phyloP scores from a whole-genome alignment of 2,329 filamentous ascomycete genomes.

The Endothia cerciana region DNA sequence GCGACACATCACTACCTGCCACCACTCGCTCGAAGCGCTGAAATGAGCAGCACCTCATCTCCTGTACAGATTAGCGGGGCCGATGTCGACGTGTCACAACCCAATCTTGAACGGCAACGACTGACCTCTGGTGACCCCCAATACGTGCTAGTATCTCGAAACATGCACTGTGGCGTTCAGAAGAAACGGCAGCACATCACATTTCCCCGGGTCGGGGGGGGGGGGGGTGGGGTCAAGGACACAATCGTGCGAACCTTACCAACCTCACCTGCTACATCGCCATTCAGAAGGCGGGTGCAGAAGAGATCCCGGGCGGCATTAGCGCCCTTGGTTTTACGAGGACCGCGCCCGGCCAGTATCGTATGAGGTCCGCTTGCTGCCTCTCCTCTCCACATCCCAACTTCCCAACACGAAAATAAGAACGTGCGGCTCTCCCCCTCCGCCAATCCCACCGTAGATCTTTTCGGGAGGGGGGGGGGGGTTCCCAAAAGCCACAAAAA shows the following conservation, averaged over 20 bases:
- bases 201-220: no score
- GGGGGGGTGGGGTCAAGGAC: background rate
- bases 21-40: no score
- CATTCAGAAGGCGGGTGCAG: background rate
- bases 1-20: no score
- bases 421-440: background rate
- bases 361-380: background rate
- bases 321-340: constrained; percentile 11
- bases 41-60: no score
- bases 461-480: no score
- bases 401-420: background rate
- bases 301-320: background rate
- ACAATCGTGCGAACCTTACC: background rate
- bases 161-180: background rate
- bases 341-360: background rate
- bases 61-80: no score
- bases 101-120: no score
- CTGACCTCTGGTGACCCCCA: no score
- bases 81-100: no score
- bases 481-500: no score
- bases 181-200: no score
- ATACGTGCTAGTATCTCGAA: no score
- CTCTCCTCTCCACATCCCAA: background rate
- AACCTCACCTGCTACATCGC: background rate
- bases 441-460: constrained; percentile 5